Base-by-base conservation (phyloP, 75 land plant species). In the Cunninghamia lanceolata region DNA sequence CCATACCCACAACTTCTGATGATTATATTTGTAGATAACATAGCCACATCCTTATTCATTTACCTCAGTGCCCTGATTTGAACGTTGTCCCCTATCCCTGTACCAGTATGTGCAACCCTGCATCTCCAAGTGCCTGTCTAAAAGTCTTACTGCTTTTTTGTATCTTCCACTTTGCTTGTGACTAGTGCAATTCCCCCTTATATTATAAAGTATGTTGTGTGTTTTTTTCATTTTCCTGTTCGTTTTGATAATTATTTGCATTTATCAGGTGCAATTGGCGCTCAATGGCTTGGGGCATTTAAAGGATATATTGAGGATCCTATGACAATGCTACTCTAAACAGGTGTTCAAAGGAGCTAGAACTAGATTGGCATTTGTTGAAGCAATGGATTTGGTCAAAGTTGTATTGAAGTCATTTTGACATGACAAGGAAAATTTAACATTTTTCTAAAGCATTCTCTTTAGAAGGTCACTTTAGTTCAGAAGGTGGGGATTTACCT, bases 301-400 rank as follows among this genome's bases (percentile, higher is more conserved):
- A 98, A 98, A 86, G 95, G 96, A 85, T 98, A 96, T 88, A 93
- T 98, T 66, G 99, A 98, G 93, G 94, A 94, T 81, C 99, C 99
- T 16, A 86, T 93, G 42, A 92, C 99, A 15, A 93, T 98, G 93
- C 87, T 98, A 86, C 97, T 98, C 40, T 98, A 88, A 83, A 53
- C 21, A 8, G 66, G 42, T 9, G 82, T 42, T 80, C 2, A 9
- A 80, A 45, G 47, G 47, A 45, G 50, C 32, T 45, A n/a, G 47
- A 80, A 80, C 9, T n/a, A 45, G 21, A 1, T 42, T 45, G 28
- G 45, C 47, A 10, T 80, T n/a, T 80, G 47, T 80, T 45, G 32
- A n/a, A 80, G 82, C 82, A 80, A 28, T n/a, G 45, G 15, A 43
- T 39, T n/a, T 80, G 82, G 46, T 45, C 15, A 28, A 43, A 10